Evolutionary conservation across 805 yeast genomes (phyloP), one percentile per base, ranked within the genome.

Genomic region (Yarrowia yakushimensis): DNA sequence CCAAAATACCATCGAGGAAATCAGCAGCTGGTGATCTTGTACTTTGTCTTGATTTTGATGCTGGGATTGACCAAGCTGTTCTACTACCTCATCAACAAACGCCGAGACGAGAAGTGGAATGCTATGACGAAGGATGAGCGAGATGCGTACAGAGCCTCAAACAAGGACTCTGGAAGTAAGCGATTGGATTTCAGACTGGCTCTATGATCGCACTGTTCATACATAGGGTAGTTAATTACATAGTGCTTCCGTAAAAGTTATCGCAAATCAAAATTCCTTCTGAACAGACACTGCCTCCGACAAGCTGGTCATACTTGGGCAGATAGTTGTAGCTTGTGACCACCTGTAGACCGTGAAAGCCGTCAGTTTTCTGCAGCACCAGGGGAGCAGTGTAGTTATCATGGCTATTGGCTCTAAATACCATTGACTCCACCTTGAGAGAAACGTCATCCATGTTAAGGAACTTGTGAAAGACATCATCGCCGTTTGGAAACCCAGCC

Each of bases 1-100:
- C 92, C 91, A 0, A 68, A 77, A 36, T 87, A 87, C 69, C 78
- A 78, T 39, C 72, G 79, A 22, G 93, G 91, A 36, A 85, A 86
- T 65, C 46, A 60, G n/a, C 67, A 65, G 30, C 50, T 73, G 13
- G 42, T 72, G 11, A 70, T 66, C 3, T 52, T 73, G 22, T 46
- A 65, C 12, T 25, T 67, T 7, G 66, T 67, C 1, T 68, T 67
- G 9, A 37, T 66, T 4, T 67, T 42, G 0, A 15, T 63, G 10
- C 54, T 67, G 1, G n/a, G 69, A 1, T 25, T 69, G 10, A 66
- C 76, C 2, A 70, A 73, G 55, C 28, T 41, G 34, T 78, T 74
- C 65, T 79, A 77, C 59, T 64, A 63, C 6, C 66, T 64, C 55
- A 61, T 69, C 9, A 76, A 76, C 66, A 60, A 61, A 20, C 61